phyloP scores from a whole-genome alignment of 352 stramenopile species.

The Pythium rhizo-oryzae region DNA sequence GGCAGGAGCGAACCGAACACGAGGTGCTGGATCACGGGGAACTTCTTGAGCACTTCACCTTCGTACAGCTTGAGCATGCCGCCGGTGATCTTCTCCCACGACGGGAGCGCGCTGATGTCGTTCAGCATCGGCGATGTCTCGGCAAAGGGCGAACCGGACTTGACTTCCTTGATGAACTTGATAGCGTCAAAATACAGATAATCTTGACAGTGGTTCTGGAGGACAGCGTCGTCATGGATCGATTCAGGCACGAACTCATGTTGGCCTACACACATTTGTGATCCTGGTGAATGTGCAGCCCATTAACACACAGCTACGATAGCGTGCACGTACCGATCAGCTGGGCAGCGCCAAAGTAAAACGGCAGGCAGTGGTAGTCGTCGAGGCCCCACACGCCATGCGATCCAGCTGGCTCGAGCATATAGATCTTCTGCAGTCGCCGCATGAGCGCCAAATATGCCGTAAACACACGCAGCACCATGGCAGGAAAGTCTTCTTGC shows the following conservation, averaged over 20 bases:
- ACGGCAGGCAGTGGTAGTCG: constrained; percentile 98
- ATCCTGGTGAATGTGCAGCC: no score
- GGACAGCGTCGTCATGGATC: constrained; percentile 74
- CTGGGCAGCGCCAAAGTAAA: constrained; percentile 98
- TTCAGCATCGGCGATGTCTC: constrained; percentile 95
- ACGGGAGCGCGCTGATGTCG: constrained; percentile 88
- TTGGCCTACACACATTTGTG: constrained; percentile 52
- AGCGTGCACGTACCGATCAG: constrained; percentile 62
- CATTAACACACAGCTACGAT: not conserved
- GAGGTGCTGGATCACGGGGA: constrained; percentile 98
- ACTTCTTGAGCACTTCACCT: constrained; percentile 98
- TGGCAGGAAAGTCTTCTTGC: constrained; percentile 75
- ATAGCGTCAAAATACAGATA: constrained; percentile 95
- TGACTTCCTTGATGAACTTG: constrained; percentile 92
- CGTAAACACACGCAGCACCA: constrained; percentile 91
- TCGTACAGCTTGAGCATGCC: constrained; percentile 92
- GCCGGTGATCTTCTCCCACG: constrained; percentile 93
- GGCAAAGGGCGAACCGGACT: constrained; percentile 90
- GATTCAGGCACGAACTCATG: constrained; percentile 65
- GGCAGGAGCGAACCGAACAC: constrained; percentile 95
- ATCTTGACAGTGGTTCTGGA: constrained; percentile 64
- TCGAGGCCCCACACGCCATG: constrained; percentile 99
- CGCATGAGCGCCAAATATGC: constrained; percentile 95
- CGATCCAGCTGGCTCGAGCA: constrained; percentile 98
- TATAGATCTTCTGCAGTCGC: constrained; percentile 96